Base-by-base conservation (phyloP, 768 basidiomycete species). In the Macrolepiota albuminosa region DNA sequence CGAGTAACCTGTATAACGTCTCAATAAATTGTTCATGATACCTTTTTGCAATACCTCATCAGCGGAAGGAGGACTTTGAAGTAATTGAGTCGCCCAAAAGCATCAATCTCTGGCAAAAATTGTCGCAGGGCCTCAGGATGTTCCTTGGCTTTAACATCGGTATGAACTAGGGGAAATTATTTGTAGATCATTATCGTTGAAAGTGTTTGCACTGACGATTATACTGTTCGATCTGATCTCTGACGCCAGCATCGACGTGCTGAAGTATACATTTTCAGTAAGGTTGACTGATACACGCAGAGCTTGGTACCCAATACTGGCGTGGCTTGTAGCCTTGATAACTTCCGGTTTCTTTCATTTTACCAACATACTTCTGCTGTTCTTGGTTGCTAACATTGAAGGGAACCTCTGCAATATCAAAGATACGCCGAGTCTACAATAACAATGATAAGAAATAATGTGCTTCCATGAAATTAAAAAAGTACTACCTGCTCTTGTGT, bases 151-250 rank as follows among this genome's bases (percentile, higher is more conserved):
- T 39, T 69, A 9, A 76, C 70, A 55, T 75, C 64, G 36, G 69
- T 64, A 60, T 76, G 68, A 21, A 78, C 76, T 79, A 47, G 4
- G 52, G 11, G 56, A 51, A 42, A 31, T 8, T 10, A 10, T 45
- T 24, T 4, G 14, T 29, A 29, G 3, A 29, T 29, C 29, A 55
- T 31, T 10, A 16, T 9, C 18, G n/a, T 33, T 21, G 40, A 24
- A 14, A 61, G n/a, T 7, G 24, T 16, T 16, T 29, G 29, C 10
- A 63, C 80, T 60, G 60, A 87, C 87, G 75, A 63, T 83, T 84
- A 66, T 88, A 88, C 52, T 81, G 75, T 64, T 88, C 86, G n/a
- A 87, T 63, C 63, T 87, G 84, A 65, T 88, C 87, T 16, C 70
- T 76, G 26, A 88, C 81, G 6, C 86, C 87, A 13, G 77, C 78